A percentile compares a stretch with the other conserved stretches of the same genome.
phyloP scores from a whole-genome alignment of 78 protist genomes.

The Dictyostelium brefeldianum region DNA sequence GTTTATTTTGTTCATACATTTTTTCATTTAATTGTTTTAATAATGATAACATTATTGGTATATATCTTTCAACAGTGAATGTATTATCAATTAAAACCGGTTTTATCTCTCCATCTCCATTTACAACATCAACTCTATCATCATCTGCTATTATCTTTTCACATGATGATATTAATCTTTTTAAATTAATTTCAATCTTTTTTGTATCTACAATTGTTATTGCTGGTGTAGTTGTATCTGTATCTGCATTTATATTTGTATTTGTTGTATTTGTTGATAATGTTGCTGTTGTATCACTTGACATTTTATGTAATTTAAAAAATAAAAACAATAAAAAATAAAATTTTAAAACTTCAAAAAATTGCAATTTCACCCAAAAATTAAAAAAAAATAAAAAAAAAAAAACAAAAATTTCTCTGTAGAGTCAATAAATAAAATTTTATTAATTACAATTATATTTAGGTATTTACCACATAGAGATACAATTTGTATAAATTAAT shows the following conservation, averaged over 20 bases:
- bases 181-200: slow-evolving; percentile 43
- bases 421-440: too few relatives aligned
- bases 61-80: slow-evolving; percentile 49
- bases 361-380: too few relatives aligned
- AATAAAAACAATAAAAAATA: not conserved
- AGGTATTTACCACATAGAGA: too few relatives aligned
- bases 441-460: too few relatives aligned
- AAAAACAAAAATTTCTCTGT: too few relatives aligned
- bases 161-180: slow-evolving; percentile 53
- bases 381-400: too few relatives aligned
- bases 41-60: slow-evolving; percentile 42
- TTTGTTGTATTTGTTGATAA: not conserved
- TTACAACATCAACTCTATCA: not conserved
- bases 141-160: slow-evolving; percentile 35
- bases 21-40: slow-evolving; percentile 40
- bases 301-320: too few relatives aligned
- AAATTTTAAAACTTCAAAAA: not conserved
- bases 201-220: not conserved
- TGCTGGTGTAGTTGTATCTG: not conserved
- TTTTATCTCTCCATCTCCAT: not conserved
- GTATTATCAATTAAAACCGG: slow-evolving; percentile 5
- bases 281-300: not conserved
- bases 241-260: not conserved
- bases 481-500: too few relatives aligned
- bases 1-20: slow-evolving; percentile 9